Evolutionary conservation across 208 protist species (phyloP), one percentile per base, ranked within the genome.

Genomic region (Acanthamoeba royreba): DNA sequence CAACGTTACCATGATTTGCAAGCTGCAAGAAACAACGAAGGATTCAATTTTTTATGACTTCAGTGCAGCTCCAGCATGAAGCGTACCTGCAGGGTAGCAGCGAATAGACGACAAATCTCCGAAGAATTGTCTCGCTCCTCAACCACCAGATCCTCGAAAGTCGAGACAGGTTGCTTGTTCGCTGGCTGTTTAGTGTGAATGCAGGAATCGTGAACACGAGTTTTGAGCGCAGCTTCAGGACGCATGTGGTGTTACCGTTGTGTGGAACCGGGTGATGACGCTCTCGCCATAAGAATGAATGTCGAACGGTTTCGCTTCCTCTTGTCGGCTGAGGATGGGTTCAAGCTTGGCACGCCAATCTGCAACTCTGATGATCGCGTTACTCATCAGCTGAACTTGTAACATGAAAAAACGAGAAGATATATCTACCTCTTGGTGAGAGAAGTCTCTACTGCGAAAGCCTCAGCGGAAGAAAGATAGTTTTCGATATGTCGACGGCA

Each of bases 341-440:
- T 58, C 88, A 2, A 96, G 72, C 15, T 86, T 95, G 25, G 61
- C 87, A n/a, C 87, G 69, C 95, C 95, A 96, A 19, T 95, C 92
- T 13, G 86, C 87, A 7, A 96, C 77, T 17, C 94, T 66, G 45
- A 63, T 17, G 47, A 79, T 7, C 94, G 15, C 28, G 28, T 19
- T 28, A 66, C 72, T 40, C 88, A 87, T 63, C 45, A 46, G 45
- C 89, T n/a, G n/a, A n/a, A n/a, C n/a, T n/a, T n/a, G n/a, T n/a
- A n/a, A n/a, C n/a, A n/a, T n/a, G n/a, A n/a, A n/a, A n/a, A n/a
- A n/a, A n/a, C n/a, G n/a, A n/a, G n/a, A n/a, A 49, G 19, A 49
- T 52, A 22, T 3, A 0, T 25, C 1, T 11, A 85, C 74, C 74
- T 9, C 35, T 17, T 83, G n/a, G 74, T 90, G 63, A 86, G 77